These are phyloP conservation scores for Capillidium heterosporum DNA, from an alignment of 371 early-diverging fungal species.

Conservation along the genomic window DNA sequence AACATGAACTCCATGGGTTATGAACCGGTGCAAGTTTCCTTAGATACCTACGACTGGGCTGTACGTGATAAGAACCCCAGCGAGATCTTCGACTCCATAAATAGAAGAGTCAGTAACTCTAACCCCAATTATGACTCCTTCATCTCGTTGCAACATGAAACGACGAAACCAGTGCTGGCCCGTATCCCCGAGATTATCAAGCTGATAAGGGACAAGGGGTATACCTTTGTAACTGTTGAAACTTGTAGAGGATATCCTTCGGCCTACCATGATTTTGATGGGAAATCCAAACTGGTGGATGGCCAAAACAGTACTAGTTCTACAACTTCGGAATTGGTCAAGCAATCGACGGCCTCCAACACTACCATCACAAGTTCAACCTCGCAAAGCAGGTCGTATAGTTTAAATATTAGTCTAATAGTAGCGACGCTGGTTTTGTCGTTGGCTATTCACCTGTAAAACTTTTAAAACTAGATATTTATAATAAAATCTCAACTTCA, in stretches of 20 bases:
- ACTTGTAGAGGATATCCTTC: slow-evolving; percentile 4
- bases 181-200: neutral
- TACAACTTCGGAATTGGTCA: too few species aligned
- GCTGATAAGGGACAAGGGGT: neutral
- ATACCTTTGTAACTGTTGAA: slow-evolving; percentile 7
- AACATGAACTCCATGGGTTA: slow-evolving; percentile 3
- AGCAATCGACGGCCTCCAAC: too few species aligned
- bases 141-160: slow-evolving; percentile 5
- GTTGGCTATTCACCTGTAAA: too few species aligned
- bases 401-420: too few species aligned
- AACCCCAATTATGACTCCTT: neutral
- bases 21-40: slow-evolving; percentile 7
- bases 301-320: too few species aligned
- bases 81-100: neutral
- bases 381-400: too few species aligned
- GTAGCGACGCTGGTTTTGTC: too few species aligned
- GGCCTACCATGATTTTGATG: neutral
- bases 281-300: too few species aligned
- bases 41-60: slow-evolving; percentile 13
- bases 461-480: too few species aligned
- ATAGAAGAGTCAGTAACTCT: neutral
- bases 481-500: too few species aligned
- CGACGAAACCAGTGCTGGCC: neutral
- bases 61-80: neutral
- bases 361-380: too few species aligned